These are phyloP conservation scores for Isoetes engelmannii DNA, from an alignment of 83 land plant species.

Conservation along the genomic window DNA sequence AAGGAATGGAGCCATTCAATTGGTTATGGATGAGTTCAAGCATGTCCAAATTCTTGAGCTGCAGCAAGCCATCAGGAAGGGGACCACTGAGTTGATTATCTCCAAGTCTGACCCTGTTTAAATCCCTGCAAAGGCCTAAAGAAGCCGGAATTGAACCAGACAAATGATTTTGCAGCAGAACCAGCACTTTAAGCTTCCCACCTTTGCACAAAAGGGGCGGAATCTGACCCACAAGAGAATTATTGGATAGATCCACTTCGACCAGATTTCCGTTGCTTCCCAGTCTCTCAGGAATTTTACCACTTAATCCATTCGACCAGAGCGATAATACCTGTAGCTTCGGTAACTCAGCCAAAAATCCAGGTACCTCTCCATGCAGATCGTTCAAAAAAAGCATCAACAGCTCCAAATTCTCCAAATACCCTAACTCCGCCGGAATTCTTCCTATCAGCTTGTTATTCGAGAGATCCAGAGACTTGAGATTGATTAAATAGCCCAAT, in stretches of 20 bases:
- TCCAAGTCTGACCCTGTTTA: conserved; percentile 45
- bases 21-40: conserved; percentile 48
- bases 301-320: conserved; percentile 57
- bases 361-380: conserved; percentile 46
- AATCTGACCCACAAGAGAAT: conserved; percentile 40
- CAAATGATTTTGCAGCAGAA: conserved; percentile 41
- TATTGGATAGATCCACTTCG: conserved; percentile 46
- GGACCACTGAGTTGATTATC: conserved; percentile 50
- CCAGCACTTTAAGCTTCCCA: conserved; percentile 34
- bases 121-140: conserved; percentile 34
- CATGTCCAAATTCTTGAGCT: conserved; percentile 32
- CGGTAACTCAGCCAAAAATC: conserved; percentile 42
- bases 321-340: conserved; percentile 45
- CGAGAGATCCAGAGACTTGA: conserved; percentile 55
- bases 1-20: conserved; percentile 32
- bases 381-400: conserved; percentile 44
- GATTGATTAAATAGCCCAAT: conserved; percentile 38
- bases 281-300: conserved; percentile 39
- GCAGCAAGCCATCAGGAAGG: conserved; percentile 44
- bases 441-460: conserved; percentile 49
- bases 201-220: conserved; percentile 41
- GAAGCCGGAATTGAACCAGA: conserved; percentile 50
- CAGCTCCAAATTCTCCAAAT: conserved; percentile 36
- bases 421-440: conserved; percentile 43
- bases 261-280: conserved; percentile 36